A percentile compares a stretch with the other conserved stretches of the same genome.
phyloP scores from a whole-genome alignment of 2,329 filamentous ascomycete genomes.

The Anthostomella pinea region DNA sequence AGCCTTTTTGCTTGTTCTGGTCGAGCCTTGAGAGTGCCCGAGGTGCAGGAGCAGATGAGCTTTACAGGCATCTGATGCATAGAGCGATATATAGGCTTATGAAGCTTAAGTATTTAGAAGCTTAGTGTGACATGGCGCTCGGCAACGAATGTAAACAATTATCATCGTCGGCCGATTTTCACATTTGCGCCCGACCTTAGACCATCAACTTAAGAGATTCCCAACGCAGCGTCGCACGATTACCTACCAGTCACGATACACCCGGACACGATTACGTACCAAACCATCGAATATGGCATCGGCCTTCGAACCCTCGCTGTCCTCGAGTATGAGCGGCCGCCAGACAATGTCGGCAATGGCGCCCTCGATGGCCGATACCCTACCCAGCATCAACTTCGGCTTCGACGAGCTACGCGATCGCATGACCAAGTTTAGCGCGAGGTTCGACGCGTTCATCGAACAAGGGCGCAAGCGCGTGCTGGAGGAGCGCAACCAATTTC shows the following conservation, averaged over 20 bases:
- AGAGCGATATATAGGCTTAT: too few species aligned
- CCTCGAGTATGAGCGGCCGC: conserved; percentile 58
- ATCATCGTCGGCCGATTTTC: conserved; percentile 3
- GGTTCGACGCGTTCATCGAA: conserved; percentile 93
- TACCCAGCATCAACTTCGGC: conserved; percentile 90
- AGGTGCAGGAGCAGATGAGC: too few species aligned
- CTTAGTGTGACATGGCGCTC: too few species aligned
- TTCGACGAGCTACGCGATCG: conserved; percentile 94
- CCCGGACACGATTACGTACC: background rate
- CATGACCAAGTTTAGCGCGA: conserved; percentile 88
- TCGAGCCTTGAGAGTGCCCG: too few species aligned
- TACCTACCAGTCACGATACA: background rate
- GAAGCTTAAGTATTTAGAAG: too few species aligned
- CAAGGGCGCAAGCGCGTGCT: conserved; percentile 83
- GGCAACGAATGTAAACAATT: conserved; percentile 31
- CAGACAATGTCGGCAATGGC: conserved; percentile 54
- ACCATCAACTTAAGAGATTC: background rate
- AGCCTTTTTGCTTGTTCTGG: too few species aligned
- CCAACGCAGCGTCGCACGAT: background rate
- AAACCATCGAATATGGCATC: conserved; percentile 45
- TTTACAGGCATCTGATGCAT: too few species aligned
- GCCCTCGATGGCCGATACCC: conserved; percentile 69
- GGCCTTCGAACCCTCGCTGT: conserved; percentile 67
- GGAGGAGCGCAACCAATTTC: conserved; percentile 92
- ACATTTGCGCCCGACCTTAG: conserved; percentile 1